A percentile compares a stretch with the other conserved stretches of the same genome.
Conservation (phyloP, 2,329 filamentous ascomycete species). For the Aspergillus sp. region DNA sequence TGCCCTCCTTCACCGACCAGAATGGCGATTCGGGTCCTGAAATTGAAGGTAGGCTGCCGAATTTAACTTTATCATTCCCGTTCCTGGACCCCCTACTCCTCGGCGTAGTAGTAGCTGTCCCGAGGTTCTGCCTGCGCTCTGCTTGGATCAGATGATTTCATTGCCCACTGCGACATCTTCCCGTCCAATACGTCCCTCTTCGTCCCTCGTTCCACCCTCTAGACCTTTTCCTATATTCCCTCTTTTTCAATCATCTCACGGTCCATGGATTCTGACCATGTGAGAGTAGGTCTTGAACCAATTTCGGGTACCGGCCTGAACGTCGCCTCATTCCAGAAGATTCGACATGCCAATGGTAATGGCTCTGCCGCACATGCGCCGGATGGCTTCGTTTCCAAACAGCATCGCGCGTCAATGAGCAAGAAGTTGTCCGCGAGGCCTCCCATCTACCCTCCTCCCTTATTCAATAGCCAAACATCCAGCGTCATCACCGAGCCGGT, state of each 20-base stretch:
- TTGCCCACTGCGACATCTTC: conserved; percentile 16
- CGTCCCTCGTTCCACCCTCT: conserved; percentile 2
- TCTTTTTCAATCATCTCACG: conserved; percentile 1
- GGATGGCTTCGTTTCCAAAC: conserved; percentile 25
- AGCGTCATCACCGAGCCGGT: conserved; percentile 23
- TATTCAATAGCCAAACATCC: conserved; percentile 27
- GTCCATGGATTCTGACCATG: conserved; percentile 27
- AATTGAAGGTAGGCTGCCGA: conserved; percentile 29
- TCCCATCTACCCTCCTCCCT: conserved; percentile 22
- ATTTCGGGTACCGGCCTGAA: conserved; percentile 28
- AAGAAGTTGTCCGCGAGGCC: conserved; percentile 29
- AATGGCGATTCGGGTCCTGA: conserved; percentile 20
- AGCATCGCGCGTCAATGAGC: conserved; percentile 26
- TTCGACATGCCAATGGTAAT: conserved; percentile 20
- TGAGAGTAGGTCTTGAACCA: conserved; percentile 23
- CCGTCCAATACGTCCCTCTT: not conserved
- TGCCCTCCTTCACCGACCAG: conserved; percentile 31
- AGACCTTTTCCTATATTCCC: conserved; percentile 1
- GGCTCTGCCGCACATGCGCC: conserved; percentile 15
- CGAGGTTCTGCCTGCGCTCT: conserved; percentile 9
- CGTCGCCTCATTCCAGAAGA: conserved; percentile 23
- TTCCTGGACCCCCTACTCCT: not conserved
- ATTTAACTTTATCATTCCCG: conserved; percentile 11
- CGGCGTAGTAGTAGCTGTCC: conserved; percentile 18
- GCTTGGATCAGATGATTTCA: conserved; percentile 19